A percentile compares a stretch with the other conserved stretches of the same genome.
These are phyloP conservation scores for Santalum album DNA, from an alignment of 164 flowering plant genomes.

Conservation along the genomic window DNA sequence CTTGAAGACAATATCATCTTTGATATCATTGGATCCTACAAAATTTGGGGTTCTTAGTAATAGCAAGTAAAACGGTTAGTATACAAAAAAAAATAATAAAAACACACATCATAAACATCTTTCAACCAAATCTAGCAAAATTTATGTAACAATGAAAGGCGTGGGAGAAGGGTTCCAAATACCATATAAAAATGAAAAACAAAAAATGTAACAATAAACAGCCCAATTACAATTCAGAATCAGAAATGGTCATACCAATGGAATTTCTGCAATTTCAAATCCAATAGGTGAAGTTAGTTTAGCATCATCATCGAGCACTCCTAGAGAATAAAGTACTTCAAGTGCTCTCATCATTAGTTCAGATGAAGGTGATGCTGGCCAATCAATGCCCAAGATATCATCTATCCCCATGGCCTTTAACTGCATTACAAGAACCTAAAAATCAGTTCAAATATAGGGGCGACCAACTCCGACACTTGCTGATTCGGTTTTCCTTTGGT, in stretches of 20 bases:
- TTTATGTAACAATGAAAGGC: no score
- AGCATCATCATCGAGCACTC: conserved; percentile 90
- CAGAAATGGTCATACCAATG: conserved; percentile 50
- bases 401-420: conserved; percentile 91
- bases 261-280: conserved; percentile 93
- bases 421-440: conserved; percentile 29
- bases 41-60: background rate
- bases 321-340: conserved; percentile 86
- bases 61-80: background rate
- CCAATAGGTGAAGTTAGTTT: conserved; percentile 94
- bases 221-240: background rate
- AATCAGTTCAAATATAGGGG: conserved; percentile 12
- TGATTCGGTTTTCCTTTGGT: no score
- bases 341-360: conserved; percentile 94
- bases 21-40: conserved; percentile 90
- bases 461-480: no score
- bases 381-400: conserved; percentile 93
- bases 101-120: no score
- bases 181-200: no score
- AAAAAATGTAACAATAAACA: background rate
- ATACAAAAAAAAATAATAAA: background rate
- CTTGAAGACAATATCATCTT: conserved; percentile 79
- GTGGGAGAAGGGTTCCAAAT: background rate
- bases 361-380: conserved; percentile 92
- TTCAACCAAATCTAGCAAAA: background rate